phyloP scores from a whole-genome alignment of 139 green algal species.

The Zygnema circumcarinatum region DNA sequence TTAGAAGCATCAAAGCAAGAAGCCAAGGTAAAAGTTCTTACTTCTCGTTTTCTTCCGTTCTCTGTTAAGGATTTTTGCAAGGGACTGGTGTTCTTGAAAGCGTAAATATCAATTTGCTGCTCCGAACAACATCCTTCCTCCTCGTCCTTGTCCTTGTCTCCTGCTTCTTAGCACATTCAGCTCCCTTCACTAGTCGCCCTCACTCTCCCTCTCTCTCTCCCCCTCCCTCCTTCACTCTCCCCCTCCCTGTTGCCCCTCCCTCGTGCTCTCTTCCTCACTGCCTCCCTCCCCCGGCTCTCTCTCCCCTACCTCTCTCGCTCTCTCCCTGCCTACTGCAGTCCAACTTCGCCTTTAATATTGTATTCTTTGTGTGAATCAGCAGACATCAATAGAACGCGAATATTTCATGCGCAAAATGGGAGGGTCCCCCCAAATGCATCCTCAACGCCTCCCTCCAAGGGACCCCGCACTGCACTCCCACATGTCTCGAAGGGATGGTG shows the following conservation, averaged over 20 bases:
- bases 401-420: background rate
- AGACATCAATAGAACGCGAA: background rate
- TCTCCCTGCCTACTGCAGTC: background rate
- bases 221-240: slow-evolving; percentile 31
- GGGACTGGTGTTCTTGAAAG: too few relatives aligned
- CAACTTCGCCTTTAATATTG: too few relatives aligned
- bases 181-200: too few relatives aligned
- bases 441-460: too few relatives aligned
- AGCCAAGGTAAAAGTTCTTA: slow-evolving; percentile 46
- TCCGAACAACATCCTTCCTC: too few relatives aligned
- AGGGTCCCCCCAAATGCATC: too few relatives aligned
- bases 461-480: background rate
- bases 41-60: too few relatives aligned
- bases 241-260: slow-evolving; percentile 15
- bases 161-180: too few relatives aligned
- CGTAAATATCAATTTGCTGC: too few relatives aligned
- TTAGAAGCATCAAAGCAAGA: slow-evolving; percentile 23
- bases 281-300: background rate
- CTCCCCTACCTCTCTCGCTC: background rate
- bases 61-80: too few relatives aligned
- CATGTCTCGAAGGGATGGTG: background rate
- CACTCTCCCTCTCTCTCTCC: slow-evolving; percentile 33
- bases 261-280: slow-evolving; percentile 25
- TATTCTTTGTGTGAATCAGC: too few relatives aligned
- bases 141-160: too few relatives aligned